phyloP scores from a whole-genome alignment of 2,329 filamentous ascomycete genomes.

The Colletotrichum sp. region DNA sequence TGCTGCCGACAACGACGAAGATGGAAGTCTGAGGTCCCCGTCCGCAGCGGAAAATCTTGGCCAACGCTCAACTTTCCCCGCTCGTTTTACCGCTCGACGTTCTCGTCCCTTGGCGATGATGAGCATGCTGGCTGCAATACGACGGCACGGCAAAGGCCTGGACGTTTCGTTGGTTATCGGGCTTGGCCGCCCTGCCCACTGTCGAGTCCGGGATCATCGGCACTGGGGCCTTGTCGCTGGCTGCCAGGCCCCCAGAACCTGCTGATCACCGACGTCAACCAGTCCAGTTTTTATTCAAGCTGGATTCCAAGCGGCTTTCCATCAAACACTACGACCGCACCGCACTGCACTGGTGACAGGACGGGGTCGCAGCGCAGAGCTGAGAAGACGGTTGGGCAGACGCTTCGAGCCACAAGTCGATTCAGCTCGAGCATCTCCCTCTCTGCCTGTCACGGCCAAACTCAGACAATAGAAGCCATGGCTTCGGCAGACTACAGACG shows the following conservation, averaged over 20 bases:
- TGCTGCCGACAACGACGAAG: not conserved
- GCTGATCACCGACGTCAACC: constrained; percentile 20
- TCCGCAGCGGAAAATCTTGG: not conserved
- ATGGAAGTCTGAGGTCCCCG: not conserved
- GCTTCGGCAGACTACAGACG: not conserved
- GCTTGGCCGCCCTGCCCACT: not conserved
- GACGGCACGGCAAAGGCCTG: not conserved
- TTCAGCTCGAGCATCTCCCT: not conserved
- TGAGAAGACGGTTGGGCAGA: not conserved
- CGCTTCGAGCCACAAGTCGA: not conserved
- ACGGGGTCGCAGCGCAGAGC: not conserved
- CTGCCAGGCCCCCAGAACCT: not conserved
- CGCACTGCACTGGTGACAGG: not conserved
- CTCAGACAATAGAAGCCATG: not conserved
- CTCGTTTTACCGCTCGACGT: not conserved
- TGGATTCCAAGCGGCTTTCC: not conserved
- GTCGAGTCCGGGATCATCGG: constrained; percentile 1
- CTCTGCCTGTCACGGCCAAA: not conserved
- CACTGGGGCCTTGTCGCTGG: constrained; percentile 1
- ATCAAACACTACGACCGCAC: not conserved
- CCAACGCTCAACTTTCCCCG: not conserved
- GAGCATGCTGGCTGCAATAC: not conserved
- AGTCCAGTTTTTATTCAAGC: not conserved
- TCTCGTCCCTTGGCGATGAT: not conserved
- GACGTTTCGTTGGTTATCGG: not conserved